A percentile compares a stretch with the other conserved stretches of the same genome.
Evolutionary conservation across 1,284 basidiomycete species (phyloP).

Genomic region (Microbotryum lychnidis-dioicae): DNA sequence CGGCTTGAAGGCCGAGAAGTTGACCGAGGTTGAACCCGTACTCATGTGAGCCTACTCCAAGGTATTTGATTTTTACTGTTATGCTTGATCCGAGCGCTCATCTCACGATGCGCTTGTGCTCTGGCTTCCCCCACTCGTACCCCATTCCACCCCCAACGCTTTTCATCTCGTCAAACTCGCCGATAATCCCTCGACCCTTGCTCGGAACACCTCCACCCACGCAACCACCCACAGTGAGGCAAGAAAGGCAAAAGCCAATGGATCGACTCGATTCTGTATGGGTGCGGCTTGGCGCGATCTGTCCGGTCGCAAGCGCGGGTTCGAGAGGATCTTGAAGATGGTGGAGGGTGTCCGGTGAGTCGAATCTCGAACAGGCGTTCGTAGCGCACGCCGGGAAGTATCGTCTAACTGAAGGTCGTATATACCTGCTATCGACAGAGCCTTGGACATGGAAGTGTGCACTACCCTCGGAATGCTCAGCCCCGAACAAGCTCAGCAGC

Average conservation of each 20-base stretch:
- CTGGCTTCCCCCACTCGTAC: too few relatives aligned
- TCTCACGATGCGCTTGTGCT: too few relatives aligned
- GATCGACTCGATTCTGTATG: conserved; percentile 97
- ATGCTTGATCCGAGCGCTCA: too few relatives aligned
- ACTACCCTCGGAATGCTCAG: conserved; percentile 95
- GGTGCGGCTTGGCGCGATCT: conserved; percentile 98
- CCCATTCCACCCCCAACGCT: too few relatives aligned
- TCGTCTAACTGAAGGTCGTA: background rate
- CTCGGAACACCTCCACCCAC: background rate
- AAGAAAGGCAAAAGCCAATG: conserved; percentile 86
- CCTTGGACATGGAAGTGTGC: conserved; percentile 61
- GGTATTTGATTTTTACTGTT: too few relatives aligned
- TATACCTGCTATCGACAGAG: conserved; percentile 21
- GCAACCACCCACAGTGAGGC: conserved; percentile 42
- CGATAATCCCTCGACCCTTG: background rate
- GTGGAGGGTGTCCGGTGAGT: conserved; percentile 56
- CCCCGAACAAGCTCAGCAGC: conserved; percentile 80
- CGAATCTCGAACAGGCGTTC: conserved; percentile 58
- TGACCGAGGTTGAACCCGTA: conserved; percentile 88
- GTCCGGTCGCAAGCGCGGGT: conserved; percentile 85
- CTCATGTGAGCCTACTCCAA: conserved; percentile 55
- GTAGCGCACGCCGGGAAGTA: conserved; percentile 43
- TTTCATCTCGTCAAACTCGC: too few relatives aligned
- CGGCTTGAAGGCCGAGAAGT: conserved; percentile 73
- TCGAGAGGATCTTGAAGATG: conserved; percentile 89